Conservation (phyloP, 257 asterid species). For the Fraxinus cuspidata region DNA sequence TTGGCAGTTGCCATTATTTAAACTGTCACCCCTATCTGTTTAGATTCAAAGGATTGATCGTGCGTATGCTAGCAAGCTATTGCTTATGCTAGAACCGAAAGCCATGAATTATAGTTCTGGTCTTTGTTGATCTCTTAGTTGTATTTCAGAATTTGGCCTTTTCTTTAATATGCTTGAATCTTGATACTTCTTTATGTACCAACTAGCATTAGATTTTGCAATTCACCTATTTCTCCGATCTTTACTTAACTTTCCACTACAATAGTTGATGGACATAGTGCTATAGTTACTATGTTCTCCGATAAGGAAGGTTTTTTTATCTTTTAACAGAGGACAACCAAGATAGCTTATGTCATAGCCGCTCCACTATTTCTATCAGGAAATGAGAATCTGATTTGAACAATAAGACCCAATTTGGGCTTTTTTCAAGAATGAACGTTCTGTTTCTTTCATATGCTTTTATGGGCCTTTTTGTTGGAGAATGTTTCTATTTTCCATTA, state of each 20-base stretch:
- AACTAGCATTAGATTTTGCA: background rate
- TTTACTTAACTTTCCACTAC: too few relatives aligned
- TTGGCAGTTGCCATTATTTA: background rate
- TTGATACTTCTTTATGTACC: background rate
- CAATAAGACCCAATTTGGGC: background rate
- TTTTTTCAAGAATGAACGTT: background rate
- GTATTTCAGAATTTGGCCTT: background rate
- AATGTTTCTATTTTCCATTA: background rate
- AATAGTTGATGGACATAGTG: too few relatives aligned
- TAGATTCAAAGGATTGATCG: background rate
- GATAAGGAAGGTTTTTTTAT: background rate
- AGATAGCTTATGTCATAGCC: background rate
- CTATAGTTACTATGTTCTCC: background rate
- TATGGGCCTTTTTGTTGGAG: background rate
- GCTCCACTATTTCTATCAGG: background rate
- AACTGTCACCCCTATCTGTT: background rate
- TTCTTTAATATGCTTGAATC: background rate
- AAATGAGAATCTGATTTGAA: background rate
- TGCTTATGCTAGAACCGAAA: background rate
- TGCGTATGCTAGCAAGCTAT: background rate
- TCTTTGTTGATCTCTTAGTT: background rate
- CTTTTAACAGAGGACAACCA: background rate
- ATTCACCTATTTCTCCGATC: background rate
- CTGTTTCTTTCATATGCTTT: background rate
- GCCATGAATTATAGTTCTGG: background rate